These are phyloP conservation scores for Lentinula sp. DNA, from an alignment of 768 basidiomycete genomes.

Conservation along the genomic window DNA sequence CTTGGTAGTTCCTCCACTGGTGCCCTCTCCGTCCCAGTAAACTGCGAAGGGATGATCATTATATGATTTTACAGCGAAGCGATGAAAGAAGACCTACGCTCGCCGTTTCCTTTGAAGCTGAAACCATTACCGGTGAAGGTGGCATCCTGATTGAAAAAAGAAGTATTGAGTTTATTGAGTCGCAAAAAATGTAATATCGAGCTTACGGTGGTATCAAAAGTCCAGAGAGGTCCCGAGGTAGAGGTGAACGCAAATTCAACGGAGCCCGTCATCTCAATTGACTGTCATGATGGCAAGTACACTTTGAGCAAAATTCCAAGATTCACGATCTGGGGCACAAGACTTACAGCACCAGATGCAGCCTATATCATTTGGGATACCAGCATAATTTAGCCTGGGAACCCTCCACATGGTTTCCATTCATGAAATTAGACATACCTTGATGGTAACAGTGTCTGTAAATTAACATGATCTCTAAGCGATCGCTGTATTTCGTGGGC, in stretches of 20 bases:
- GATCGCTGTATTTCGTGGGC: not conserved
- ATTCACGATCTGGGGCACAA: not conserved
- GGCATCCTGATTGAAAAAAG: not conserved
- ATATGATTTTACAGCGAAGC: not conserved
- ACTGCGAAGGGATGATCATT: not conserved
- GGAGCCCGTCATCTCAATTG: slow-evolving; percentile 2
- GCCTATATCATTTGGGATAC: not conserved
- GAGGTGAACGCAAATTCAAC: slow-evolving; percentile 2
- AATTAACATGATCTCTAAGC: not conserved
- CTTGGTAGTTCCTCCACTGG: slow-evolving; percentile 10
- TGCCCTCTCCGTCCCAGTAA: slow-evolving; percentile 20
- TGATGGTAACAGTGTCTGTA: slow-evolving; percentile 2
- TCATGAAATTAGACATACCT: not conserved
- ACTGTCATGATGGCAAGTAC: not conserved
- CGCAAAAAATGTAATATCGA: not conserved
- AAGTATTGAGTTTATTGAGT: too few species aligned
- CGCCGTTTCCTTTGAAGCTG: not conserved
- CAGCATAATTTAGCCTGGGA: too few species aligned
- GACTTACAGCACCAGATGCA: slow-evolving; percentile 1
- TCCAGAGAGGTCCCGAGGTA: slow-evolving; percentile 1
- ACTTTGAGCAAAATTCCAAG: not conserved
- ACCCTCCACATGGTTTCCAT: too few species aligned
- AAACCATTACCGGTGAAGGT: not conserved
- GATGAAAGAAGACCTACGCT: not conserved
- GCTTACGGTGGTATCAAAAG: not conserved